Conservation (phyloP, 2,329 filamentous ascomycete species). For the Fusarium odoratissimum region DNA sequence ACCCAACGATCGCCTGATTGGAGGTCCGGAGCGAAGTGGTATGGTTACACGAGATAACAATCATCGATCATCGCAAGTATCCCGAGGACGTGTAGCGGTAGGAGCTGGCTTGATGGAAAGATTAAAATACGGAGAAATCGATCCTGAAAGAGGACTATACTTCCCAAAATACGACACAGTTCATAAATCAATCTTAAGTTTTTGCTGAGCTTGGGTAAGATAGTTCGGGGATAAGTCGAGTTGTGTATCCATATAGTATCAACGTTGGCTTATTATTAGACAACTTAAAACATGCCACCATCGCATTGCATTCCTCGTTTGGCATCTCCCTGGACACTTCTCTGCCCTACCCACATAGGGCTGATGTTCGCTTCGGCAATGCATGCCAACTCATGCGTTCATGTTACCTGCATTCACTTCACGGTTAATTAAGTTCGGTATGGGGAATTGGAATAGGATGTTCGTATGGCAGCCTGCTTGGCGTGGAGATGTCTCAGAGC, state of each 20-base stretch:
- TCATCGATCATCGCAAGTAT: not conserved
- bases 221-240: not conserved
- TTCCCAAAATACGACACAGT: no score
- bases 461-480: conserved; percentile 25
- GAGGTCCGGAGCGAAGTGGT: not conserved
- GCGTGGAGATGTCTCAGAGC: conserved; percentile 17
- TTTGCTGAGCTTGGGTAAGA: not conserved
- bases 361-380: conserved; percentile 16
- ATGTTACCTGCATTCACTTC: conserved; percentile 3
- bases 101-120: not conserved
- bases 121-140: no score
- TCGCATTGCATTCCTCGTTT: conserved; percentile 24
- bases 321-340: not conserved
- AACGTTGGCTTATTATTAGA: not conserved
- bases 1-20: not conserved
- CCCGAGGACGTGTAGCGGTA: not conserved
- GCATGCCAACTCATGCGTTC: conserved; percentile 18
- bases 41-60: not conserved
- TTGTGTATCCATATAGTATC: not conserved
- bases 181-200: not conserved
- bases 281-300: not conserved
- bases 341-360: conserved; percentile 5
- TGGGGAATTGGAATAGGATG: not conserved
- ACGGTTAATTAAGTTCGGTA: not conserved
- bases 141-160: not conserved